Evolutionary conservation across 345 rosid species (phyloP).

Genomic region (Viola odorata): DNA sequence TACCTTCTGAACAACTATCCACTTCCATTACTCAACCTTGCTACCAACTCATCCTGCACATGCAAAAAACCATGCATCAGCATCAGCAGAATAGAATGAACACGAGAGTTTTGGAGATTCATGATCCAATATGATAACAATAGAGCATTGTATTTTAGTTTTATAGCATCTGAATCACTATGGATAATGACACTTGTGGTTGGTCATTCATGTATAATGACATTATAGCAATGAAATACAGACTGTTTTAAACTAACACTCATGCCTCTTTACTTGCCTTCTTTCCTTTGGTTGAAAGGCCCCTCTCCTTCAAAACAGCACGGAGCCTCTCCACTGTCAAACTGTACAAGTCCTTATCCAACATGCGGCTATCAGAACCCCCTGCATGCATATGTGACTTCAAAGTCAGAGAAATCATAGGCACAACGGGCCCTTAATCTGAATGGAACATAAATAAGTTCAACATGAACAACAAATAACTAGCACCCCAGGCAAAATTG

Average conservation of each 20-base stretch:
- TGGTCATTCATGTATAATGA: not conserved
- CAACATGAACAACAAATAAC: not conserved
- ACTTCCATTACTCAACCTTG: conserved; percentile 54
- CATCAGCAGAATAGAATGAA: not conserved
- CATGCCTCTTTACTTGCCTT: conserved; percentile 47
- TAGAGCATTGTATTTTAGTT: not conserved
- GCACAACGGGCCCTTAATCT: not conserved
- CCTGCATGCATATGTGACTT: conserved; percentile 30
- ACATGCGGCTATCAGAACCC: conserved; percentile 52
- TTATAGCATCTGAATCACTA: not conserved
- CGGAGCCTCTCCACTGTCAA: conserved; percentile 88
- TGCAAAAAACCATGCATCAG: conserved; percentile 2
- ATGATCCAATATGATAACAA: not conserved
- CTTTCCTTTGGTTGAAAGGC: conserved; percentile 73
- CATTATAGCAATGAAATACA: not conserved
- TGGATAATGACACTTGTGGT: too few species aligned
- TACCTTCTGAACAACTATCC: conserved; percentile 19
- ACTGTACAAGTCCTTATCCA: conserved; percentile 58
- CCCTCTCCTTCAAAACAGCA: conserved; percentile 65
- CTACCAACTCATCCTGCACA: conserved; percentile 83
- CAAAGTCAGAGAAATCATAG: not conserved
- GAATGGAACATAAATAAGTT: not conserved
- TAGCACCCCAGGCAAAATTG: not conserved
- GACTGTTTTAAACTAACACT: not conserved
- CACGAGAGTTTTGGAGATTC: not conserved